Percentiles rank a stretch among this genome's conserved stretches.
phyloP scores from a whole-genome alignment of 2,329 filamentous ascomycete species.

The Cytospora chrysosperma region DNA sequence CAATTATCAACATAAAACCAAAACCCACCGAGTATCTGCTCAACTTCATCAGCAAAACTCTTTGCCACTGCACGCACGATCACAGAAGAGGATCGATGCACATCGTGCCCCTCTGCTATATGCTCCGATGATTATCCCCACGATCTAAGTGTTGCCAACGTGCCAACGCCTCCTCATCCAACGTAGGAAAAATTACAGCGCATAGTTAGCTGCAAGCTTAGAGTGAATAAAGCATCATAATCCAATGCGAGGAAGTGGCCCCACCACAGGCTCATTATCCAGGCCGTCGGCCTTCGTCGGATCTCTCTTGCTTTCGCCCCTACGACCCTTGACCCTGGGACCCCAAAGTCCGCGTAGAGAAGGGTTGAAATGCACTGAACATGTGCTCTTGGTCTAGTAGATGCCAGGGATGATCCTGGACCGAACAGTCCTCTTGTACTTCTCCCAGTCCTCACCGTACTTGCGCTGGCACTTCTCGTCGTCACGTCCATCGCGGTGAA shows the following conservation, averaged over 20 bases:
- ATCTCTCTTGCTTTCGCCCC: neutral
- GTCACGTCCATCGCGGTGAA: constrained; percentile 84
- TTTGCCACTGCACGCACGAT: no score
- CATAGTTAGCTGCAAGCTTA: neutral
- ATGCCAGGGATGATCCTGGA: constrained; percentile 83
- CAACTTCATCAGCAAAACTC: no score
- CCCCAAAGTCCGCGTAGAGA: neutral
- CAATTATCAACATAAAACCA: no score
- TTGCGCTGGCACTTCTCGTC: constrained; percentile 89
- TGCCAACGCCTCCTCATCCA: neutral
- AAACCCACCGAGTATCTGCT: no score
- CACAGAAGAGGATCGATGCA: no score
- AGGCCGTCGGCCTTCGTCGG: neutral
- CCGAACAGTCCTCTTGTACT: constrained; percentile 78
- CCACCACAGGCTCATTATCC: no score
- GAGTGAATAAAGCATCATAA: no score
- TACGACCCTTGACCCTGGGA: neutral
- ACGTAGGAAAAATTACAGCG: neutral
- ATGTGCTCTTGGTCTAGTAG: constrained; percentile 54
- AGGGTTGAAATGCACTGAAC: no score
- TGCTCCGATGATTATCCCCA: neutral
- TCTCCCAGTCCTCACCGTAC: constrained; percentile 90
- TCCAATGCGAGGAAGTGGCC: neutral
- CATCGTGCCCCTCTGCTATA: no score
- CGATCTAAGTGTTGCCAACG: neutral